Conservation (phyloP, 306 rosid species). For the Vigna nakashimae region DNA sequence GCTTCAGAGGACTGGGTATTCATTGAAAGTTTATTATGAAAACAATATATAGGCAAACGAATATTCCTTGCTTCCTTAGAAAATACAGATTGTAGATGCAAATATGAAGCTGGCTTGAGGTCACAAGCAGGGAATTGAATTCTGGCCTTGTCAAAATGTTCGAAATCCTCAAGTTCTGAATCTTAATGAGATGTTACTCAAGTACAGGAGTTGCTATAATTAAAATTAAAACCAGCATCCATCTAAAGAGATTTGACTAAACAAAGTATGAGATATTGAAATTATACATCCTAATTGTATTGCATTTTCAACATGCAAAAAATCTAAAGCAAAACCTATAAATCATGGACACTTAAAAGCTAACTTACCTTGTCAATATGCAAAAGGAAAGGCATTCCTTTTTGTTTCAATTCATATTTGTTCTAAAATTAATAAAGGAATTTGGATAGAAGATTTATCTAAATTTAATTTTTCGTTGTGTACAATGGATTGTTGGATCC, state of each 20-base stretch:
- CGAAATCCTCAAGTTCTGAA: background rate
- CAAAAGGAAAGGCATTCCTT: slow-evolving; percentile 1
- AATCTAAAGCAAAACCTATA: slow-evolving; percentile 16
- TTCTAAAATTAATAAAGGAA: background rate
- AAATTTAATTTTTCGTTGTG: background rate
- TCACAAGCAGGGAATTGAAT: background rate
- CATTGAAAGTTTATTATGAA: slow-evolving; percentile 19
- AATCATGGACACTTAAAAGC: slow-evolving; percentile 1
- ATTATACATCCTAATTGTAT: slow-evolving; percentile 1
- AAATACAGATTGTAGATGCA: slow-evolving; percentile 14
- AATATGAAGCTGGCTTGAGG: background rate
- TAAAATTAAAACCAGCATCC: background rate
- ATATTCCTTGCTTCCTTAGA: slow-evolving; percentile 26
- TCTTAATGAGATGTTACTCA: slow-evolving; percentile 2
- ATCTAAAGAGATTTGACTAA: background rate
- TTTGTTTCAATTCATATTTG: slow-evolving; percentile 19
- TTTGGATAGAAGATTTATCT: slow-evolving; percentile 1
- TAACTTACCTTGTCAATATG: slow-evolving; percentile 29
- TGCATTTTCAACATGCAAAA: slow-evolving; percentile 2
- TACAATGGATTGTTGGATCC: slow-evolving; percentile 4
- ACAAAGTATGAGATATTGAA: background rate
- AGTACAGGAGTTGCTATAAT: background rate
- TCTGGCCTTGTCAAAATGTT: background rate
- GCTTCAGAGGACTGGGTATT: slow-evolving; percentile 21
- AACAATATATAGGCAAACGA: background rate